Conservation (phyloP, 306 rosid genomes). For the Corylus heterophylla region DNA sequence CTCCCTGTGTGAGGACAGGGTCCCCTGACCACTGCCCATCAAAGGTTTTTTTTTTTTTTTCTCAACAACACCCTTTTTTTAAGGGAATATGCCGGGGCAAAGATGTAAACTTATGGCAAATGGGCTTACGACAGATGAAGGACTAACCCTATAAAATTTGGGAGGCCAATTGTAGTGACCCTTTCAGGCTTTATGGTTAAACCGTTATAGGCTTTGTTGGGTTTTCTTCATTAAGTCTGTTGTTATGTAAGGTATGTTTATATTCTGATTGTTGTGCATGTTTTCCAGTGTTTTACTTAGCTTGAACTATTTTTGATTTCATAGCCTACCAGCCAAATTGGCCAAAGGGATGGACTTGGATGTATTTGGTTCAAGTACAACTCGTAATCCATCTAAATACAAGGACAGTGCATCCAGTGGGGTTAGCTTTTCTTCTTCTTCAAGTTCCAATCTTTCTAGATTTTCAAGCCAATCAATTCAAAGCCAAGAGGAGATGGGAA, state of each 20-base stretch:
- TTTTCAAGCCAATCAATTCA: constrained; percentile 46
- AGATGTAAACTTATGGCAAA: too few relatives aligned
- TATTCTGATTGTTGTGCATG: not conserved
- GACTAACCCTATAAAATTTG: too few relatives aligned
- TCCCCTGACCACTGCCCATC: too few relatives aligned
- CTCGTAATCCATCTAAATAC: constrained; percentile 34
- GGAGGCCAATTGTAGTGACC: not conserved
- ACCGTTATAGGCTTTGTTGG: not conserved
- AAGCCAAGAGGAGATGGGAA: constrained; percentile 39
- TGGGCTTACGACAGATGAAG: too few relatives aligned
- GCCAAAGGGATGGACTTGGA: constrained; percentile 55
- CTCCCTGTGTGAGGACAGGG: too few relatives aligned
- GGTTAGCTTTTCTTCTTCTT: constrained; percentile 39
- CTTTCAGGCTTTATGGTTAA: not conserved
- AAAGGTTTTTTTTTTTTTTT: too few relatives aligned
- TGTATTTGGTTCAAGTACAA: constrained; percentile 46
- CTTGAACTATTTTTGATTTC: not conserved
- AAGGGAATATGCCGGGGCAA: too few relatives aligned
- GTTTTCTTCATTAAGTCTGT: not conserved
- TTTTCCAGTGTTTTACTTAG: not conserved
- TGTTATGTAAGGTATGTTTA: not conserved
- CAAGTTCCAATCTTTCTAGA: constrained; percentile 48
- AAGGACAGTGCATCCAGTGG: constrained; percentile 41
- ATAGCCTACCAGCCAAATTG: constrained; percentile 67
- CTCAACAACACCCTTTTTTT: too few relatives aligned